Conservation (phyloP, 169 alveolate species). For the Eimeria sp. region DNA sequence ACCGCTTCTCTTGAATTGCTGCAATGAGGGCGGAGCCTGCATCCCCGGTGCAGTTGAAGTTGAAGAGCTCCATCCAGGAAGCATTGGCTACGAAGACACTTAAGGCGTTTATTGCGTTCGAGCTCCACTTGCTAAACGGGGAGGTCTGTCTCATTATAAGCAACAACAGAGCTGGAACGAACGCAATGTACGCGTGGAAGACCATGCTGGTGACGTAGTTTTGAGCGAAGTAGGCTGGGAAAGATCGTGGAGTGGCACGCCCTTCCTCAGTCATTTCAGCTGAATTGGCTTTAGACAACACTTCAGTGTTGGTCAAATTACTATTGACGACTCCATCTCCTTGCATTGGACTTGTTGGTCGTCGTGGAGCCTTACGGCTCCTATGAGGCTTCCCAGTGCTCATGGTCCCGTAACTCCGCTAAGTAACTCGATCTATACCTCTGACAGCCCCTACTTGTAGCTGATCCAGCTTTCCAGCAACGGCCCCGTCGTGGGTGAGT, state of each 20-base stretch:
- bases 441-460: background rate
- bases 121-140: constrained; percentile 37
- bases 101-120: constrained; percentile 8
- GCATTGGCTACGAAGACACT: constrained; percentile 25
- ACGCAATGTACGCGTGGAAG: constrained; percentile 55
- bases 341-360: background rate
- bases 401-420: constrained; percentile 1
- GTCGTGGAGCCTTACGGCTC: constrained; percentile 10
- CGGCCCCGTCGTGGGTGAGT: background rate
- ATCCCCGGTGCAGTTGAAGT: constrained; percentile 39
- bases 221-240: background rate
- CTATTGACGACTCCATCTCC: background rate
- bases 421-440: background rate
- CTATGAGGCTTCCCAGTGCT: background rate
- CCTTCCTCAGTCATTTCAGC: background rate
- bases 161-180: constrained; percentile 12
- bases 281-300: background rate
- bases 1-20: constrained; percentile 39
- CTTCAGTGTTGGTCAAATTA: background rate
- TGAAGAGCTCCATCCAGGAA: constrained; percentile 39
- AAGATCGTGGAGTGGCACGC: background rate
- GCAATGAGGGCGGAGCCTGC: constrained; percentile 45
- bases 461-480: background rate
- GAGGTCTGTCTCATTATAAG: background rate
- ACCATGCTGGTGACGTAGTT: constrained; percentile 11